Evolutionary conservation across 148 eudicot genomes (phyloP).

Genomic region (Vaccinium darrowii): DNA sequence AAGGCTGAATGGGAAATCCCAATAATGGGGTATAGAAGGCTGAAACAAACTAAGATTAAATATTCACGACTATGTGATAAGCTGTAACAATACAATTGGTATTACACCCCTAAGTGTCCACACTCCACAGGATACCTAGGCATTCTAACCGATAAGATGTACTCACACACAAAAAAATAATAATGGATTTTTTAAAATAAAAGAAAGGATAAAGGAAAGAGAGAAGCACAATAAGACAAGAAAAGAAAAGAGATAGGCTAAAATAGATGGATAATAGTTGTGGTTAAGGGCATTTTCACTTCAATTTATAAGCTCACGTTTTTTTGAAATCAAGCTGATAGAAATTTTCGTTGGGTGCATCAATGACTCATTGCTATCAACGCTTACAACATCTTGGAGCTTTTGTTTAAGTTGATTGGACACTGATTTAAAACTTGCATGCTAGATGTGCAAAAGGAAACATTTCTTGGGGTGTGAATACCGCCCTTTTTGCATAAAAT

Average conservation of each 20-base stretch:
- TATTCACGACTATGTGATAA: neutral
- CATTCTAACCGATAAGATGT: neutral
- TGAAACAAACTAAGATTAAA: neutral
- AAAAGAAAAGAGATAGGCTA: too few species aligned
- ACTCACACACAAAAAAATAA: neutral
- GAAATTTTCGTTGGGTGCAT: neutral
- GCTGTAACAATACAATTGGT: neutral
- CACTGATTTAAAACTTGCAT: neutral
- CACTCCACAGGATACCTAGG: too few species aligned
- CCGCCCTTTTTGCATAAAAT: neutral
- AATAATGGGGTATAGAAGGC: neutral
- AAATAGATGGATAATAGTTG: neutral
- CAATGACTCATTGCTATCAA: neutral
- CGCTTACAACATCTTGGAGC: neutral
- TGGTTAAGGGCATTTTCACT: neutral
- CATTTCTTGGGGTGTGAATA: neutral
- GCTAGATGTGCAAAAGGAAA: neutral
- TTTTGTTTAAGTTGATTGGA: neutral
- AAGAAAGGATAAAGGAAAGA: neutral
- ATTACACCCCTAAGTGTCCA: too few species aligned
- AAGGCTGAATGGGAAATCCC: neutral
- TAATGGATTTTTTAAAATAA: neutral
- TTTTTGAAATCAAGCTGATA: neutral
- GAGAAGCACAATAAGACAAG: neutral
- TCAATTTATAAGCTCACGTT: neutral